Base-by-base conservation (phyloP, 148 eudicot genomes). In the Diospyros lotus region DNA sequence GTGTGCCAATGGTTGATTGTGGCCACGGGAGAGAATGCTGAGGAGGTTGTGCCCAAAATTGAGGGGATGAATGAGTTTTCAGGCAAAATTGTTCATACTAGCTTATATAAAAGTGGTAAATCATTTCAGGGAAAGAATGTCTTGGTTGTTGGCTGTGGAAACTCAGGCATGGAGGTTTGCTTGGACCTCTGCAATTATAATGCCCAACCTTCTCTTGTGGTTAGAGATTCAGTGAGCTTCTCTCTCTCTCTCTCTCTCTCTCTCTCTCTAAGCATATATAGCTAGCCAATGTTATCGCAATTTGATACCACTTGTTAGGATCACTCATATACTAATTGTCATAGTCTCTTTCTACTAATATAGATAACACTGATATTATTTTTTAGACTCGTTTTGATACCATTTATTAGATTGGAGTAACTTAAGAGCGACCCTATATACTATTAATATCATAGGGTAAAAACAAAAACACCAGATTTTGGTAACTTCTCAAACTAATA, bases 121-220 rank as follows among this genome's bases (percentile, higher is more conserved):
- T 79, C 52, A 10, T 87, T 79, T 75, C 8, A 40, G 6, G 79
- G 78, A 2, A 82, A 83, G 77, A 85, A 48, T 45, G 90, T 90
- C 63, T 80, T 90, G 83, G 92, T 88, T 13, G 89, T 90, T 60
- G 95, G 94, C 1, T 88, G 94, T 90, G 94, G 94, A 2, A 90
- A 90, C 80, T 90, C 94, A 0, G 94, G 94, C 56, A 90, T 90
- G 94, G 94, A 90, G 51, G 84, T 90, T 38, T 84, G 92, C 63
- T 86, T 90, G 80, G 92, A 90, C 81, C 92, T 90, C 69, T 88
- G 89, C 80, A 90, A 85, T 64, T 81, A 80, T 60, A 71, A 76
- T 84, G 94, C 92, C 67, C 51, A 18, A 38, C 90, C 94, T 58
- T 85, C 83, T 51, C 74, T 90, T 67, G 90, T 86, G 5, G 90